phyloP scores from a whole-genome alignment of 495 filamentous ascomycete genomes.

The Sordaria brevicollis region DNA sequence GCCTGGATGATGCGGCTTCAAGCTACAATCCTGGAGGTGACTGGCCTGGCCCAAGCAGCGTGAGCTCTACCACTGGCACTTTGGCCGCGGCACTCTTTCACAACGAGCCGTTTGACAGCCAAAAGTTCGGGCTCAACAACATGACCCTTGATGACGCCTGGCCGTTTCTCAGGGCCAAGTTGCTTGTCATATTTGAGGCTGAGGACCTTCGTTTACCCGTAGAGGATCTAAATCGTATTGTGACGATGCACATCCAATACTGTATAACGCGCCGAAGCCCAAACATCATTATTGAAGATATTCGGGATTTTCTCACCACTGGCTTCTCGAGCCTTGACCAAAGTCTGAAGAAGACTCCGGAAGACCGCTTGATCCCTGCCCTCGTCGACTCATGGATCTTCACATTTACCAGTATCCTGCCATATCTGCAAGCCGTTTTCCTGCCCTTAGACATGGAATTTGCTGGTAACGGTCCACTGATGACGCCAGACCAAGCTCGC shows the following conservation, averaged over 20 bases:
- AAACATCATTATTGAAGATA: conserved; percentile 62
- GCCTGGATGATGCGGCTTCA: conserved; percentile 29
- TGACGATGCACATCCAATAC: conserved; percentile 66
- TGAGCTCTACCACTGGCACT: conserved; percentile 29
- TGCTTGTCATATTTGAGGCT: conserved; percentile 88
- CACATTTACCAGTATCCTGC: conserved; percentile 79
- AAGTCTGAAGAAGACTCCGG: conserved; percentile 60
- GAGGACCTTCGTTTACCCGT: conserved; percentile 83
- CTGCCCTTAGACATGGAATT: conserved; percentile 92
- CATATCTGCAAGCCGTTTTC: conserved; percentile 94
- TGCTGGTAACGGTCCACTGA: conserved; percentile 66
- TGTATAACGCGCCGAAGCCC: conserved; percentile 61
- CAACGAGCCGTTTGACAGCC: conserved; percentile 35
- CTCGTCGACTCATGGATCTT: conserved; percentile 91
- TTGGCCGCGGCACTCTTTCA: conserved; percentile 27
- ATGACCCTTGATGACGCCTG: conserved; percentile 88
- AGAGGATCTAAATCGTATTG: conserved; percentile 88
- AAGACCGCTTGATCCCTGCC: conserved; percentile 74
- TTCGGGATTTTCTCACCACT: conserved; percentile 66
- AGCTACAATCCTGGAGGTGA: conserved; percentile 26
- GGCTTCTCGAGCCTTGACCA: conserved; percentile 84
- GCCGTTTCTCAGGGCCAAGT: conserved; percentile 81
- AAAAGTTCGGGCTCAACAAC: conserved; percentile 61
- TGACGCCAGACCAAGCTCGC: conserved; percentile 62
- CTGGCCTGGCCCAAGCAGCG: conserved; percentile 44